These are phyloP conservation scores for Sarcodon aspratus DNA, from an alignment of 768 basidiomycete genomes.

Conservation along the genomic window DNA sequence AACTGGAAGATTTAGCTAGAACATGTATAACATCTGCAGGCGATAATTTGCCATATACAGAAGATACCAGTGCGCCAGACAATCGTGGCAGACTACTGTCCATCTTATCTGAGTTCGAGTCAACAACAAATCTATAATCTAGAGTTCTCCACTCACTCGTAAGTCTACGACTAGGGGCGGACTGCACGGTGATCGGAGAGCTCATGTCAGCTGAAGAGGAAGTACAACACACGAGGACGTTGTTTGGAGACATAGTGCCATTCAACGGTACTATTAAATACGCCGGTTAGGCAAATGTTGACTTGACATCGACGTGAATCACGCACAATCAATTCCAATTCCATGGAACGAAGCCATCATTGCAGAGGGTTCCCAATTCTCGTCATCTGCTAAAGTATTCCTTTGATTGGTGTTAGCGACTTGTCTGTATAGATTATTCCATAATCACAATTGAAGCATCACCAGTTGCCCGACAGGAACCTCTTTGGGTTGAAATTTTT, in stretches of 20 bases:
- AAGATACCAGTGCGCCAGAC: constrained; percentile 18
- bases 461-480: constrained; percentile 34
- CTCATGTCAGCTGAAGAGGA: constrained; percentile 25
- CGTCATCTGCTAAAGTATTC: constrained; percentile 38
- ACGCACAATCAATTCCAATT: constrained; percentile 30
- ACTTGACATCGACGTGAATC: neutral
- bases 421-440: neutral
- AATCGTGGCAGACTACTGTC: neutral
- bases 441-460: constrained; percentile 44
- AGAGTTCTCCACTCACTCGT: neutral
- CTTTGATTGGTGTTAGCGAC: constrained; percentile 20
- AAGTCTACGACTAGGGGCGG: constrained; percentile 5
- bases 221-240: constrained; percentile 39
- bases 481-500: constrained; percentile 22
- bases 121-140: neutral
- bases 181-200: constrained; percentile 9
- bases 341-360: constrained; percentile 31
- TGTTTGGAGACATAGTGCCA: constrained; percentile 47
- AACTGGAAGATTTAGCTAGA: constrained; percentile 30
- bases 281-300: neutral
- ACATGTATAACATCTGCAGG: constrained; percentile 49
- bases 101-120: neutral
- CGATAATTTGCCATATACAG: constrained; percentile 41
- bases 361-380: constrained; percentile 34
- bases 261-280: constrained; percentile 41